Evolutionary conservation across 371 early-diverging fungal species (phyloP).

Genomic region (Apophysomyces ossiformis): DNA sequence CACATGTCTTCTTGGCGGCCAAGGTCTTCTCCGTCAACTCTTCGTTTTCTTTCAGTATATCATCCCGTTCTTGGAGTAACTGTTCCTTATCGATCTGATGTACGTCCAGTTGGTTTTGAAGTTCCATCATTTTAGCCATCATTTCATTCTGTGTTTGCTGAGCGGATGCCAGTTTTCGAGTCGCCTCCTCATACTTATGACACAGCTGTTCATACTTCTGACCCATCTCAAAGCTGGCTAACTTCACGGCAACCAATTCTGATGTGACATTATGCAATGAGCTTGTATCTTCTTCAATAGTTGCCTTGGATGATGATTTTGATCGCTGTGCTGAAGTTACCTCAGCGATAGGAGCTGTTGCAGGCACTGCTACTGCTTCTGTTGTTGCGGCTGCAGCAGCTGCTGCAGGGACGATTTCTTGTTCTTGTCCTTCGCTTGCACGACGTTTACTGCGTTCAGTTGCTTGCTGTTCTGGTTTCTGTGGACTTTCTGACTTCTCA

Average conservation of each 20-base stretch:
- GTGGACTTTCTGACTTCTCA: neutral
- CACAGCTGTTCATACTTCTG: conserved; percentile 46
- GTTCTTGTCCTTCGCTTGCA: conserved; percentile 5
- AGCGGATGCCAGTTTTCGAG: conserved; percentile 22
- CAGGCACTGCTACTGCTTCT: conserved; percentile 3
- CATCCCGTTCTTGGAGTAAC: conserved; percentile 34
- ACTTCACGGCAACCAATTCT: conserved; percentile 35
- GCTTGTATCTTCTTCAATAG: conserved; percentile 6
- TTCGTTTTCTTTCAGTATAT: conserved; percentile 27
- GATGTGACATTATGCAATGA: conserved; percentile 29
- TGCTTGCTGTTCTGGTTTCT: neutral
- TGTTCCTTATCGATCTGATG: conserved; percentile 38
- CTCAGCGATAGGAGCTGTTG: neutral
- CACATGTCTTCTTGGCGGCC: conserved; percentile 39
- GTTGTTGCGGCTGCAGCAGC: conserved; percentile 7
- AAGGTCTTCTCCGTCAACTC: conserved; percentile 27
- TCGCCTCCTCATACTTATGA: conserved; percentile 39
- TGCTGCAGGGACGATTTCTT: conserved; percentile 1
- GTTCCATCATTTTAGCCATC: conserved; percentile 32
- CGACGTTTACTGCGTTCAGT: neutral
- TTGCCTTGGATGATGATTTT: neutral
- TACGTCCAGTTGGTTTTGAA: conserved; percentile 29
- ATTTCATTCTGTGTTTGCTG: conserved; percentile 34
- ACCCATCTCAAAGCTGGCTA: conserved; percentile 50
- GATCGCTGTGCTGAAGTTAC: neutral